Conservation (phyloP, 176 grass and related monocot genomes). For the Secale cereale region DNA sequence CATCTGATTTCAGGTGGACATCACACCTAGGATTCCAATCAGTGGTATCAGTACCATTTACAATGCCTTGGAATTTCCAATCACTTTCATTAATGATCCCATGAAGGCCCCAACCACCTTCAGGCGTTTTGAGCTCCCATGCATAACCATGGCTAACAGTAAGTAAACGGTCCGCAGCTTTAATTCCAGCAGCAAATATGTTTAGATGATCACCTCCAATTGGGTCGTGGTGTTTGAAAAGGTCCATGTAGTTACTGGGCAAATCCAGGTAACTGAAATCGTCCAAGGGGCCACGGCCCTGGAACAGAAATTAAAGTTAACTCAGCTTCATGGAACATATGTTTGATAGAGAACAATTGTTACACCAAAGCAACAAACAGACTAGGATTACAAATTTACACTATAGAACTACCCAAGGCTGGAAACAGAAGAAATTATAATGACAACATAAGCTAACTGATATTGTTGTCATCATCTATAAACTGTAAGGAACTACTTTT, state of each 20-base stretch:
- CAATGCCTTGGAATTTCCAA: slow-evolving; percentile 91
- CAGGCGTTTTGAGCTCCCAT: slow-evolving; percentile 86
- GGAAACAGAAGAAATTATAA: slow-evolving; percentile 2
- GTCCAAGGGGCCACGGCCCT: slow-evolving; percentile 90
- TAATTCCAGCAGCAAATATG: slow-evolving; percentile 90
- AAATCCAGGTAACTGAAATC: slow-evolving; percentile 75
- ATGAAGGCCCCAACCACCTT: slow-evolving; percentile 93
- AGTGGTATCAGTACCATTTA: slow-evolving; percentile 79
- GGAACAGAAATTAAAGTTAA: slow-evolving; percentile 32
- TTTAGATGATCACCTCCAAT: slow-evolving; percentile 88
- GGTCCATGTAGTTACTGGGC: slow-evolving; percentile 66
- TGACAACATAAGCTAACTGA: not conserved
- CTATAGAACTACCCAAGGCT: not conserved
- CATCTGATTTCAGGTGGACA: slow-evolving; percentile 70
- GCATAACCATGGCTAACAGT: slow-evolving; percentile 95
- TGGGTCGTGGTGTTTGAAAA: slow-evolving; percentile 73
- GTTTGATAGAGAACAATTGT: not conserved
- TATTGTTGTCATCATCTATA: not conserved
- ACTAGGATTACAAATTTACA: not conserved
- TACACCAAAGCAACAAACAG: not conserved
- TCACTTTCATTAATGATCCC: slow-evolving; percentile 65
- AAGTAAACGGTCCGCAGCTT: slow-evolving; percentile 76
- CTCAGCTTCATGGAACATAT: not conserved
- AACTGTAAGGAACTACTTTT: slow-evolving; percentile 2
- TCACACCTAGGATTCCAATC: slow-evolving; percentile 87